phyloP scores from a whole-genome alignment of 257 asterid genomes.

The Gynochthodes officinalis region DNA sequence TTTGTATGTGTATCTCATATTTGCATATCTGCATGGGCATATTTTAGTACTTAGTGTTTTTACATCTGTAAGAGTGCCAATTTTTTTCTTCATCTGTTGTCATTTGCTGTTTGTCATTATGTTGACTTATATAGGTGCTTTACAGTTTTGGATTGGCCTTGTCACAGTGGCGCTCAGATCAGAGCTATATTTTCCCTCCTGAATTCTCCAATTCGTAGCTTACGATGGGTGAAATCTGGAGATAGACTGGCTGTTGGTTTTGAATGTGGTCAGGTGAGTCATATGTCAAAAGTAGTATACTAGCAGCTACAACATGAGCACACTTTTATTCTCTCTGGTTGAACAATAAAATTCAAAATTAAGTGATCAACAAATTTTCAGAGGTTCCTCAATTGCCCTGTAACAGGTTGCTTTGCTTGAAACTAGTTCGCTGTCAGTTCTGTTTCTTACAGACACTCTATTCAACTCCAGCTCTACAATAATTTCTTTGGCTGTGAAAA shows the following conservation, averaged over 20 bases:
- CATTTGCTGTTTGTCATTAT: constrained; percentile 19
- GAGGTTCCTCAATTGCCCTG: constrained; percentile 23
- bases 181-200: constrained; percentile 51
- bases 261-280: constrained; percentile 72
- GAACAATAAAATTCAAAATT: neutral
- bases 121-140: constrained; percentile 26
- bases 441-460: constrained; percentile 59
- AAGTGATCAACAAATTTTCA: neutral
- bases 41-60: neutral
- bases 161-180: constrained; percentile 43
- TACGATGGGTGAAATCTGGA: constrained; percentile 58
- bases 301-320: neutral
- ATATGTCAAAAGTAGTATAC: constrained; percentile 3
- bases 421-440: constrained; percentile 58
- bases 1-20: neutral
- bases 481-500: constrained; percentile 52
- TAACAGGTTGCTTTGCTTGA: constrained; percentile 87
- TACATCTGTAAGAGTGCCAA: neutral
- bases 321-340: neutral
- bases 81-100: neutral
- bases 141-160: constrained; percentile 54
- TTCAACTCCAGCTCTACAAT: constrained; percentile 53
- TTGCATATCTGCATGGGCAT: neutral
- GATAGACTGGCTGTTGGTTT: constrained; percentile 72
- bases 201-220: constrained; percentile 66